Conservation (phyloP, 2,329 filamentous ascomycete species). For the Xylariales sp. region DNA sequence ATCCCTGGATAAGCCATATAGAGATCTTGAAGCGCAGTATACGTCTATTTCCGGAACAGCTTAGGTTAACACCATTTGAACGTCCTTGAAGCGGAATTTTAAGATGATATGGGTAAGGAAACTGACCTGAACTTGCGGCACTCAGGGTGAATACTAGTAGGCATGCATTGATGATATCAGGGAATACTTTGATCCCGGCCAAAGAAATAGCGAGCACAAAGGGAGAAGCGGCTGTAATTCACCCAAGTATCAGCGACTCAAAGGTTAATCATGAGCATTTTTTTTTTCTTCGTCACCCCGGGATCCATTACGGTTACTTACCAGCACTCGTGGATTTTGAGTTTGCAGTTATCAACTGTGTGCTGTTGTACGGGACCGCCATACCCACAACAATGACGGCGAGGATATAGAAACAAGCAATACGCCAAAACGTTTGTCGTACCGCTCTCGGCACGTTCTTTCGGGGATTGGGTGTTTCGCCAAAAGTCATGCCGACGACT, state of each 20-base stretch:
- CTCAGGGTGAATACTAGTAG: slow-evolving; percentile 52
- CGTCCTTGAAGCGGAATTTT: too few species aligned
- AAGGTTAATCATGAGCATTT: too few species aligned
- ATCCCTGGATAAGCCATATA: slow-evolving; percentile 51
- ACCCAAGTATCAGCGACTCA: too few species aligned
- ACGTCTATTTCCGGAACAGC: too few species aligned
- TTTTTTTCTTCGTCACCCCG: too few species aligned
- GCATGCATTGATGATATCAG: slow-evolving; percentile 54
- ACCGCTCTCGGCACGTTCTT: slow-evolving; percentile 63
- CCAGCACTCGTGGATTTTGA: too few species aligned
- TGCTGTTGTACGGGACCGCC: slow-evolving; percentile 55
- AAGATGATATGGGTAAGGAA: too few species aligned
- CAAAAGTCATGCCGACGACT: slow-evolving; percentile 47
- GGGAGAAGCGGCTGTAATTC: too few species aligned
- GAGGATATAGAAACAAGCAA: slow-evolving; percentile 60
- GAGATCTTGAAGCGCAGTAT: slow-evolving; percentile 51
- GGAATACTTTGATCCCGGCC: slow-evolving; percentile 43
- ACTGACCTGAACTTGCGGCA: slow-evolving; percentile 55
- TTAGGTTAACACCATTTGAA: too few species aligned
- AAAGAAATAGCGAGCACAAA: slow-evolving; percentile 49
- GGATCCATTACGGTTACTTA: too few species aligned
- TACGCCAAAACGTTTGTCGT: slow-evolving; percentile 62
- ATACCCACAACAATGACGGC: slow-evolving; percentile 58
- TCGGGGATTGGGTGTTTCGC: slow-evolving; percentile 55
- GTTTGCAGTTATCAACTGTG: slow-evolving; percentile 13